Evolutionary conservation across 306 rosid genomes (phyloP).

Genomic region (Trifolium subterraneum): DNA sequence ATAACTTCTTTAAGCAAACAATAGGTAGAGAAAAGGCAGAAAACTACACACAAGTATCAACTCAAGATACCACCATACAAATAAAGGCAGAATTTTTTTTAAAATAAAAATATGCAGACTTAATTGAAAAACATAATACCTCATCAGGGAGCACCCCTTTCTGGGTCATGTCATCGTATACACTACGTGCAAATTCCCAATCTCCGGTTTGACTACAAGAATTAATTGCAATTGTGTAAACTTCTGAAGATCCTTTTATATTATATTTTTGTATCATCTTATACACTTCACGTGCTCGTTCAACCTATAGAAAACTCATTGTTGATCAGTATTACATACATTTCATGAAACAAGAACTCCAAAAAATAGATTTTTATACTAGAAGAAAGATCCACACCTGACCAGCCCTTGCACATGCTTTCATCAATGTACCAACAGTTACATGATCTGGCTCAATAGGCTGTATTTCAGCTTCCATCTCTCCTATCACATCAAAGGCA

Average conservation of each 20-base stretch:
- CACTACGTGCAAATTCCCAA: slow-evolving; percentile 79
- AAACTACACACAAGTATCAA: slow-evolving; percentile 28
- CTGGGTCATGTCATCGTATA: slow-evolving; percentile 74
- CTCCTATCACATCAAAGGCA: slow-evolving; percentile 93
- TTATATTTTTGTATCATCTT: slow-evolving; percentile 71
- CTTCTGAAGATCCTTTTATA: slow-evolving; percentile 88
- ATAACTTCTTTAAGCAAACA: slow-evolving; percentile 40
- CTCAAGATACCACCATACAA: slow-evolving; percentile 34
- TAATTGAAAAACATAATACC: slow-evolving; percentile 59
- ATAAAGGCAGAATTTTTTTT: slow-evolving; percentile 19
- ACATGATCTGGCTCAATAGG: slow-evolving; percentile 92
- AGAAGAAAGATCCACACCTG: slow-evolving; percentile 62
- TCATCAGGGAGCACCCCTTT: slow-evolving; percentile 89
- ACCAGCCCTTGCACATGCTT: slow-evolving; percentile 88
- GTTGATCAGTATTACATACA: slow-evolving; percentile 19
- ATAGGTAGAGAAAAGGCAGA: slow-evolving; percentile 33
- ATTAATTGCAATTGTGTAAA: slow-evolving; percentile 91
- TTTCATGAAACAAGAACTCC: slow-evolving; percentile 26
- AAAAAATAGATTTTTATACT: slow-evolving; percentile 17
- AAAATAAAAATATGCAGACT: slow-evolving; percentile 23
- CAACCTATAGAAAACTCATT: slow-evolving; percentile 60
- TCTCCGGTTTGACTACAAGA: slow-evolving; percentile 89
- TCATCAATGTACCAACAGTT: slow-evolving; percentile 91
- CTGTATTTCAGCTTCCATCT: slow-evolving; percentile 80
- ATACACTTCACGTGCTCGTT: slow-evolving; percentile 83